These are phyloP conservation scores for Pseudogymnoascus sp. DNA, from an alignment of 2,329 filamentous ascomycete species.

Conservation along the genomic window DNA sequence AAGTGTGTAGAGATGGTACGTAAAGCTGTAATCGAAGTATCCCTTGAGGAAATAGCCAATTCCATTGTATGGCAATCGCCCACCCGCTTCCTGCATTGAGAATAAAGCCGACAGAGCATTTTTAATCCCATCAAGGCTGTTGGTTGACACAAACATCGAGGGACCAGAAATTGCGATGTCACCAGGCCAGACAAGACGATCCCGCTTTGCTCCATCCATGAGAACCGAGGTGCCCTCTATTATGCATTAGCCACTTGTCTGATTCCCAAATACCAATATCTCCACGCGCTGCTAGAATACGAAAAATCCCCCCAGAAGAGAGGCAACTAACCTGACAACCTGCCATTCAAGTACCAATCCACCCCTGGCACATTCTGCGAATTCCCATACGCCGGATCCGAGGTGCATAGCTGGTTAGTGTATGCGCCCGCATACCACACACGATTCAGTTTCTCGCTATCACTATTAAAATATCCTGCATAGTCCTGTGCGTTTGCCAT, in stretches of 20 bases:
- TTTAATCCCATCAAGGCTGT: slow-evolving; percentile 40
- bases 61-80: slow-evolving; percentile 43
- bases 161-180: slow-evolving; percentile 50
- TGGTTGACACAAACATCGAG: slow-evolving; percentile 44
- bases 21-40: slow-evolving; percentile 35
- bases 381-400: slow-evolving; percentile 19
- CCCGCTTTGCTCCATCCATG: slow-evolving; percentile 45
- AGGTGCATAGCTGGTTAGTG: slow-evolving; percentile 25
- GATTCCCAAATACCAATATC: not conserved
- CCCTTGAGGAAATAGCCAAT: slow-evolving; percentile 26
- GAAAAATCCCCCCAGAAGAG: not conserved
- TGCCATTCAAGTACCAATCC: not conserved
- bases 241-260: not conserved
- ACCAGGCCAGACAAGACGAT: slow-evolving; percentile 48
- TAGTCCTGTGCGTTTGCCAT: slow-evolving; percentile 11
- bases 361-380: slow-evolving; percentile 12
- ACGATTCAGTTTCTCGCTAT: slow-evolving; percentile 28
- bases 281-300: not conserved
- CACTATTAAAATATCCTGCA: slow-evolving; percentile 23
- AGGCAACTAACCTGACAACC: not conserved
- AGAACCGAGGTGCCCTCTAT: slow-evolving; percentile 21
- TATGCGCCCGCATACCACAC: slow-evolving; percentile 32
- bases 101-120: slow-evolving; percentile 43
- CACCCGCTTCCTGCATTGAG: slow-evolving; percentile 28
- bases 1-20: slow-evolving; percentile 50